Percentiles rank a stretch among this genome's conserved stretches.
Evolutionary conservation across 2,329 filamentous ascomycete genomes (phyloP).

Genomic region (Gremmenia infestans): DNA sequence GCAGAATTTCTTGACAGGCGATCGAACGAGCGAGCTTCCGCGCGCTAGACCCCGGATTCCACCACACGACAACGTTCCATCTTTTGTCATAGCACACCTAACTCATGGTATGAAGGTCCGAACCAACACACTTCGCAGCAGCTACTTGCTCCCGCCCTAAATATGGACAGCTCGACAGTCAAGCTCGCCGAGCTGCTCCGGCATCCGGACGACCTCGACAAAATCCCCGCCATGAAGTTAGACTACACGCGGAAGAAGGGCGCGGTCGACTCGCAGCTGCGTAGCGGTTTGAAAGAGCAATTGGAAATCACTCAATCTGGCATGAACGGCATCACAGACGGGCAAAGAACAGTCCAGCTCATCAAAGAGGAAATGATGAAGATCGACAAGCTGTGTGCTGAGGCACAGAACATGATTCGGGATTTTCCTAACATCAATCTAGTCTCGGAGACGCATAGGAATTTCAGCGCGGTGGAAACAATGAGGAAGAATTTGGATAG

Average conservation of each 20-base stretch:
- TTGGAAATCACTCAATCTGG: slow-evolving; percentile 90
- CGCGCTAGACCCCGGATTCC: slow-evolving; percentile 11
- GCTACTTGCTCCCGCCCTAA: slow-evolving; percentile 18
- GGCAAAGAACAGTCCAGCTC: slow-evolving; percentile 82
- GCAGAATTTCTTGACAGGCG: slow-evolving; percentile 6
- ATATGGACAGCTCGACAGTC: slow-evolving; percentile 32
- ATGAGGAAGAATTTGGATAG: slow-evolving; percentile 89
- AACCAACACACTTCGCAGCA: neutral
- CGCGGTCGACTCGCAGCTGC: slow-evolving; percentile 84
- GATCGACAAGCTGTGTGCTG: slow-evolving; percentile 94
- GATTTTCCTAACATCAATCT: slow-evolving; percentile 93
- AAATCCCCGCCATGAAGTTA: slow-evolving; percentile 81
- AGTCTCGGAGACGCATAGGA: slow-evolving; percentile 89
- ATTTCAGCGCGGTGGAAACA: slow-evolving; percentile 88
- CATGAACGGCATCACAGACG: slow-evolving; percentile 83
- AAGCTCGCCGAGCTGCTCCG: slow-evolving; percentile 91
- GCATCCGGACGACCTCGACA: slow-evolving; percentile 95
- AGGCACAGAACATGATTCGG: slow-evolving; percentile 94
- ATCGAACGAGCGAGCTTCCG: neutral
- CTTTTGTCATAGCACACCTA: neutral
- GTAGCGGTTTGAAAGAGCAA: slow-evolving; percentile 83
- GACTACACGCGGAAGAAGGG: slow-evolving; percentile 94
- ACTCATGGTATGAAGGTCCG: slow-evolving; percentile 20
- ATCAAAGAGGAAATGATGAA: slow-evolving; percentile 99
- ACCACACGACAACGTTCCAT: slow-evolving; percentile 8